Evolutionary conservation across 768 basidiomycete genomes (phyloP).

Genomic region (Lyophyllum decastes): DNA sequence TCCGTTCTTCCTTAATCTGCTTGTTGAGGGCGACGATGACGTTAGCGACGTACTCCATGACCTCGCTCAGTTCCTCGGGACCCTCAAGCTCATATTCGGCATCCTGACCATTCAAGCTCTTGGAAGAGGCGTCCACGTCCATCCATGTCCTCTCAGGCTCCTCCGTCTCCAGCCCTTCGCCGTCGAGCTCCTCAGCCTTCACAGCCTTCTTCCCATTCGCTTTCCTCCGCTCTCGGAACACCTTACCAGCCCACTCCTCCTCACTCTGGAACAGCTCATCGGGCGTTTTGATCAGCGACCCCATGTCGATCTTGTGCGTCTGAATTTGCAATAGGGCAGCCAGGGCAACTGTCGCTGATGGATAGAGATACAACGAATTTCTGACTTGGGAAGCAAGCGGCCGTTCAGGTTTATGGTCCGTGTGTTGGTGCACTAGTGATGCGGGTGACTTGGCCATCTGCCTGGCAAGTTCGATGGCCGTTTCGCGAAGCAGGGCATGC

Average conservation of each 20-base stretch:
- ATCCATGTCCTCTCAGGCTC: slow-evolving; percentile 34
- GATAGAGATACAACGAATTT: slow-evolving; percentile 43
- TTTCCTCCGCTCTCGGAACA: slow-evolving; percentile 34
- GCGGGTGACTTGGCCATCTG: slow-evolving; percentile 8
- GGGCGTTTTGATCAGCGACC: slow-evolving; percentile 44
- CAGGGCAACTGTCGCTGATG: slow-evolving; percentile 40
- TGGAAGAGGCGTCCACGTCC: slow-evolving; percentile 29
- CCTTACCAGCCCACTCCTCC: slow-evolving; percentile 52
- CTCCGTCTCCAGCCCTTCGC: slow-evolving; percentile 25
- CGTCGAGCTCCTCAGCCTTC: not conserved
- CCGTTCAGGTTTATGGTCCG: not conserved
- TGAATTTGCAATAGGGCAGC: slow-evolving; percentile 41
- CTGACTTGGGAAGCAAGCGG: slow-evolving; percentile 35
- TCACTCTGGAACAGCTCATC: slow-evolving; percentile 52
- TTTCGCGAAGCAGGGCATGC: slow-evolving; percentile 44
- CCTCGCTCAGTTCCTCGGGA: slow-evolving; percentile 52
- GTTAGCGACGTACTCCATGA: slow-evolving; percentile 58
- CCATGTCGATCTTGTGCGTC: slow-evolving; percentile 55
- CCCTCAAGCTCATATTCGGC: slow-evolving; percentile 37
- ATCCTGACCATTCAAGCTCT: slow-evolving; percentile 14
- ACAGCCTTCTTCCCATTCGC: slow-evolving; percentile 10
- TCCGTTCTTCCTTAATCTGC: slow-evolving; percentile 20
- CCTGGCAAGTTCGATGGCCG: slow-evolving; percentile 32
- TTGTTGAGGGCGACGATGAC: slow-evolving; percentile 48
- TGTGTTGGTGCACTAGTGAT: slow-evolving; percentile 3